Evolutionary conservation across 192 early-diverging fungal genomes (phyloP).

Genomic region (Funneliformis geosporum): DNA sequence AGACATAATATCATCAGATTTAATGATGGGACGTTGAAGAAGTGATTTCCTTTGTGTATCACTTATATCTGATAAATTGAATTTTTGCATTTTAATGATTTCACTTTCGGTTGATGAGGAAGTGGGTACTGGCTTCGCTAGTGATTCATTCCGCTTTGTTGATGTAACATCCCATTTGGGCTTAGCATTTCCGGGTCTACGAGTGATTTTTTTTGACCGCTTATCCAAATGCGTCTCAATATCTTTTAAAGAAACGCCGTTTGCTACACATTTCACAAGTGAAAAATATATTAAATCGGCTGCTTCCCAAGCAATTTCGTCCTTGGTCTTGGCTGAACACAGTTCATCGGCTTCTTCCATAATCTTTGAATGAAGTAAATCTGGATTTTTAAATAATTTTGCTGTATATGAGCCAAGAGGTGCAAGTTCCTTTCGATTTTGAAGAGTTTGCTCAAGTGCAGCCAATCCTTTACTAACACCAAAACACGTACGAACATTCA

Average conservation of each 20-base stretch:
- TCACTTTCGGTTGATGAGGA: conserved; percentile 43
- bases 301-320: conserved; percentile 92
- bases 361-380: conserved; percentile 86
- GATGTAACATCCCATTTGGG: conserved; percentile 61
- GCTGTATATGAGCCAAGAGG: conserved; percentile 91
- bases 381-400: conserved; percentile 81
- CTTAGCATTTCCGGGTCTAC: conserved; percentile 94
- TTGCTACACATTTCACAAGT: conserved; percentile 79
- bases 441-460: conserved; percentile 69
- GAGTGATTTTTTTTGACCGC: conserved; percentile 80
- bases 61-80: conserved; percentile 56
- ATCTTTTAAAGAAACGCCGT: conserved; percentile 81
- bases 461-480: conserved; percentile 76
- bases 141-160: conserved; percentile 23
- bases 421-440: conserved; percentile 67
- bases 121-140: conserved; percentile 31
- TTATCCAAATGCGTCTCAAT: conserved; percentile 85
- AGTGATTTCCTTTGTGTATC: conserved; percentile 58
- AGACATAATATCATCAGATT: conserved; percentile 83
- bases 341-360: conserved; percentile 95
- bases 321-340: conserved; percentile 70
- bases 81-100: conserved; percentile 75
- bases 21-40: conserved; percentile 88
- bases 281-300: conserved; percentile 98
- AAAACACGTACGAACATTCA: conserved; percentile 90